Base-by-base conservation (phyloP, 306 rosid species). In the Cicer pinnatifidum region DNA sequence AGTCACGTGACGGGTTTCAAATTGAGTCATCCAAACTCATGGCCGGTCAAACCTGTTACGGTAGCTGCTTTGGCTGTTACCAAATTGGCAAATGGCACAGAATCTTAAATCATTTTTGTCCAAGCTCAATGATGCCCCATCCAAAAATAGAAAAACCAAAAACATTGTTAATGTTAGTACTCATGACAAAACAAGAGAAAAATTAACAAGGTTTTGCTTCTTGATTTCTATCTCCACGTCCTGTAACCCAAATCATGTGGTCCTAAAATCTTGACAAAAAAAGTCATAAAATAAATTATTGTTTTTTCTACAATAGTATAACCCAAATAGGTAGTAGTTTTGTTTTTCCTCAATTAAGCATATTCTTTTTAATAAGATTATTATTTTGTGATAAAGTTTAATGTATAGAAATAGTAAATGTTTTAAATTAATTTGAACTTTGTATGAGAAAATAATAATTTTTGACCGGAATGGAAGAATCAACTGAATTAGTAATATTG, bases 1-100 rank as follows among this genome's bases (percentile, higher is more conserved):
- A 45, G 45, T 79, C 65, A 79, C 75, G 79, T 67, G 83, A 65
- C 7, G 13, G 7, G 79, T 50, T 74, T 66, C 17, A 67, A 80
- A 67, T 8, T 33, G 1, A 46, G 76, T 65, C 38, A 9, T 41
- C 13, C 6, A 44, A 16, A 41, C 28, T 2, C 15, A 11, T 43
- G 69, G 45, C n/a, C 63, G 78, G 86, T 78, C 86, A 82, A 82
- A 78, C 58, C 28, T 62, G 59, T 62, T 41, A 20, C 6, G 51
- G 67, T 40, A 23, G 28, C 28, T 72, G 63, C 54, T 0, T 56
- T 17, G 19, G 60, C 58, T 9, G 47, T 50, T 53, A 67, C 45
- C 48, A 35, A 40, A 46, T 17, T 37, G 20, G 54, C 57, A 20
- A 20, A 8, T 50, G 54, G 48, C 77, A 10, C 74, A 78, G 65